Conservation (phyloP, 208 protist species). For the Crithidia bombi region DNA sequence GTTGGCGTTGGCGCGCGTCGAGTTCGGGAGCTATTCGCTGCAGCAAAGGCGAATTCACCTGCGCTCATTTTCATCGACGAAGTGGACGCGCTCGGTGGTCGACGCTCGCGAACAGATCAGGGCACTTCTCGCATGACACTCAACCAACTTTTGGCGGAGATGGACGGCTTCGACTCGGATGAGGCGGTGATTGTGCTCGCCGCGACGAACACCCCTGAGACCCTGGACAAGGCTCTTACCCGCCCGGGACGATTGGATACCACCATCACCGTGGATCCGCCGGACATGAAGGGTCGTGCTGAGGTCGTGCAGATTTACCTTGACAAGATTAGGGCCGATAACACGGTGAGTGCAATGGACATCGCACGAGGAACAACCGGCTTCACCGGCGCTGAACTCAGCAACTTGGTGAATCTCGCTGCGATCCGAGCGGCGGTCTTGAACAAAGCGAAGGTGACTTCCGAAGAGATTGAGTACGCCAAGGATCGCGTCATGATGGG, state of each 20-base stretch:
- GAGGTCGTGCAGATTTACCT: slow-evolving; percentile 91
- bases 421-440: slow-evolving; percentile 87
- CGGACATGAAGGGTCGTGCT: slow-evolving; percentile 90
- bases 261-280: slow-evolving; percentile 87
- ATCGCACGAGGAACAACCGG: slow-evolving; percentile 89
- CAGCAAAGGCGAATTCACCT: slow-evolving; percentile 93
- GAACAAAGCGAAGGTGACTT: slow-evolving; percentile 75
- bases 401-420: slow-evolving; percentile 94
- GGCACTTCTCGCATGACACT: slow-evolving; percentile 93
- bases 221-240: slow-evolving; percentile 93
- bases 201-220: slow-evolving; percentile 98
- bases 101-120: slow-evolving; percentile 70
- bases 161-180: slow-evolving; percentile 96
- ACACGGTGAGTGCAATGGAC: slow-evolving; percentile 72
- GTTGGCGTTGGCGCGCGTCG: slow-evolving; percentile 96
- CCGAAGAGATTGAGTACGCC: slow-evolving; percentile 91
- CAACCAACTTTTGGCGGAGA: slow-evolving; percentile 97
- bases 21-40: slow-evolving; percentile 95
- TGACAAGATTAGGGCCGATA: slow-evolving; percentile 78
- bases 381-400: slow-evolving; percentile 92
- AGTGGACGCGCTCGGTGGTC: slow-evolving; percentile 96
- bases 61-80: slow-evolving; percentile 99
- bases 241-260: slow-evolving; percentile 92
- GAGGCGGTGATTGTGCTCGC: slow-evolving; percentile 96
- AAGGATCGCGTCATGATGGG: slow-evolving; percentile 94